A percentile compares a stretch with the other conserved stretches of the same genome.
These are phyloP conservation scores for Wallemia ichthyophaga DNA, from an alignment of 1,284 basidiomycete species.

Conservation along the genomic window DNA sequence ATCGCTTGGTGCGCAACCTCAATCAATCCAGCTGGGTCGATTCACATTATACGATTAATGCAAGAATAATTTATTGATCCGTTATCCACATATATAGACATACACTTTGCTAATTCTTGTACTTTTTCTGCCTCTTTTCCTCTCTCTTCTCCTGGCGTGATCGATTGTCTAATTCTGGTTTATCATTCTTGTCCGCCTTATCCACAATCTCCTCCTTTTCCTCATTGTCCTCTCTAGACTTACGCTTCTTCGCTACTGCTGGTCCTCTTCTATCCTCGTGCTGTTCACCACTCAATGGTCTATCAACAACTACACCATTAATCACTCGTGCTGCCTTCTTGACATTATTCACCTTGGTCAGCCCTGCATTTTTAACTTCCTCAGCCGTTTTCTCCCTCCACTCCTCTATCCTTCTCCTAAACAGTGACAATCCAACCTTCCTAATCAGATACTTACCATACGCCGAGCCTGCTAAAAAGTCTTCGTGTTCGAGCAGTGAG, in stretches of 20 bases:
- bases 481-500: slow-evolving; percentile 37
- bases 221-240: neutral
- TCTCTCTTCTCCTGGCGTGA: neutral
- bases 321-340: neutral
- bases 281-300: neutral
- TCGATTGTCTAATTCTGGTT: too few species aligned
- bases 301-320: neutral
- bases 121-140: neutral
- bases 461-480: slow-evolving; percentile 34
- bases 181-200: too few species aligned
- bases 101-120: neutral
- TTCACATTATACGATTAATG: neutral
- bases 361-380: neutral
- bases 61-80: neutral
- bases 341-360: neutral
- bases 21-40: neutral
- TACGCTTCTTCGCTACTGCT: neutral
- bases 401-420: slow-evolving; percentile 43
- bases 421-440: slow-evolving; percentile 43
- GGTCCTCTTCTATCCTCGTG: neutral
- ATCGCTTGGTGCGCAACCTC: neutral
- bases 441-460: slow-evolving; percentile 63
- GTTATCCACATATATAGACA: neutral
- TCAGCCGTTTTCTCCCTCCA: slow-evolving; percentile 27
- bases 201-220: neutral